Evolutionary conservation across 352 stramenopile species (phyloP), one percentile per base, ranked within the genome.

Genomic region (Globisporangium lucens): DNA sequence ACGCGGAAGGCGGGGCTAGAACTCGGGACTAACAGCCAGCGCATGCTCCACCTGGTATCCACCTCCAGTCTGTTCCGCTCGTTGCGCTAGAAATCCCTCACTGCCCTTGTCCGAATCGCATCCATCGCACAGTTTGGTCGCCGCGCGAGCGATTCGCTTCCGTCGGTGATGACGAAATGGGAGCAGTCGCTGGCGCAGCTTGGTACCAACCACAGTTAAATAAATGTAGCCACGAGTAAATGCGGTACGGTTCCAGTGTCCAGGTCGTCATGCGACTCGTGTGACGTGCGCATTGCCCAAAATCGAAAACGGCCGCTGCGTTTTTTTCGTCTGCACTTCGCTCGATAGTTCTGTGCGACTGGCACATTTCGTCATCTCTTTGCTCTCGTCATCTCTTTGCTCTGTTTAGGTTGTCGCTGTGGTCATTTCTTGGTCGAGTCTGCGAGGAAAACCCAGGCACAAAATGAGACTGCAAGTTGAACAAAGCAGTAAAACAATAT

Each of bases 101-200:
- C 51, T 56, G 4, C 13, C 29, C 6, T 1, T 8, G 20, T 55
- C 20, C 24, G 29, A 20, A 35, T 22, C 22, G 51, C 52, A 33
- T 35, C 24, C 52, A 58, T 58, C 52, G 52, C 52, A 58, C 52
- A 22, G 52, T 58, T 58, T 58, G 52, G 6, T 13, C 4, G 24
- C 15, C 52, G 9, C 13, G 12, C 27, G 27, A 58, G 24, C 13
- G 27, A 58, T 36, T 38, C 52, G 52, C 13, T 20, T 22, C 27
- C 2, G 9, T 30, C 24, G 8, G 15, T 7, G 52, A 58, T 58
- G 52, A 36, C 24, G 24, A 58, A 24, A 38, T 20, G 10, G n/a
- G 20, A 29, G 4, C 49, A 7, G 22, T 56, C 49, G 10, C 49
- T 56, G 49, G 49, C 49, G 9, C 27, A 29, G 10, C 9, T 33